Base-by-base conservation (phyloP, 2,329 filamentous ascomycete genomes). In the Microthyrium microscopicum region DNA sequence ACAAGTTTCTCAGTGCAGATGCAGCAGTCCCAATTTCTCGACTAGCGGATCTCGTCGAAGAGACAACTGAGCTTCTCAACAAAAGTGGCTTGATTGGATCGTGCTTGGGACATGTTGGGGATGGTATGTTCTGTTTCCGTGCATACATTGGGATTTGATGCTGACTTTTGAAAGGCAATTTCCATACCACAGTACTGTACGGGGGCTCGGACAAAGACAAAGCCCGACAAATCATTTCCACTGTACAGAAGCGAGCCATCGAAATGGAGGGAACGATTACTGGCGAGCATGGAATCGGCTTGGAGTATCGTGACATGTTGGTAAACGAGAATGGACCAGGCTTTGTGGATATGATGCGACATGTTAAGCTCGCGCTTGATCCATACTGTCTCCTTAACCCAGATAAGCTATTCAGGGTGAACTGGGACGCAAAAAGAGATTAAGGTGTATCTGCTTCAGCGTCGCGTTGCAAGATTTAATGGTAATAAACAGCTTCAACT, bases 101-200 rank as follows among this genome's bases (percentile, higher is more conserved):
- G 7, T 36, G 32, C n/a, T 20, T 44, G 4, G 42, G 42, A n/a
- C 42, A 44, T 29, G 38, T 41, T 4, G 42, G 42, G n/a, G 42
- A 44, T 30, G 41, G 41, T 43, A 21, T 25, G 39, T 39, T 11
- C 20, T 8, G 11, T 20, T 41, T 18, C 11, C 9, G 3, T 29
- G 17, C 6, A 11, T 26, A n/a, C n/a, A 9, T 8, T 20, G 15
- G 17, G 20, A 16, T 19, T 18, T 16, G 21, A n/a, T 26, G 17
- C 20, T 33, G n/a, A 9, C 29, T 13, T 15, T 8, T 35, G 11
- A 15, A 13, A 39, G 39, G 50, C 0, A 57, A 56, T 28, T 50
- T 54, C 15, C 53, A 57, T 32, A 47, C 47, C 2, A 39, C 42
- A 1, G 46, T 56, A 18, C 35, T 56, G 0, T 54, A 46, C 28